Conservation (phyloP, 1,139 yeast species). For the Suhomyces guaymorum region DNA sequence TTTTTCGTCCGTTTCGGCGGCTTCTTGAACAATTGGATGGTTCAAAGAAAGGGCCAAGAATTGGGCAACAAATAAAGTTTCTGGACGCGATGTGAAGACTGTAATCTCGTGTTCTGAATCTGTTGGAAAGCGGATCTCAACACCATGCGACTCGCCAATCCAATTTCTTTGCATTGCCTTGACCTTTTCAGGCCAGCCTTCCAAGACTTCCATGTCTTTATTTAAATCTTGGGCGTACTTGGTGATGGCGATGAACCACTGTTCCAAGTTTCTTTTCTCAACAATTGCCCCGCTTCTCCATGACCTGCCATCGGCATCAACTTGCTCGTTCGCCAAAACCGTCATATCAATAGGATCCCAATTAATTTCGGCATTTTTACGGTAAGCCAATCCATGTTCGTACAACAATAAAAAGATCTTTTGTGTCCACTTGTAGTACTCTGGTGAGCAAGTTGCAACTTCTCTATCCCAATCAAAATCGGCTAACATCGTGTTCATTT, state of each 20-base stretch:
- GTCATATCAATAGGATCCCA: conserved; percentile 98
- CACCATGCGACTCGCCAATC: conserved; percentile 91
- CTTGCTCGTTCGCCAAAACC: conserved; percentile 95
- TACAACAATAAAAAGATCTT: conserved; percentile 71
- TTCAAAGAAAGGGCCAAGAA: conserved; percentile 74
- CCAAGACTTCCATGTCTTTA: conserved; percentile 58
- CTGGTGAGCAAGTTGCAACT: conserved; percentile 82
- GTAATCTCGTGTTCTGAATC: conserved; percentile 27
- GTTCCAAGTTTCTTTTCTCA: conserved; percentile 75
- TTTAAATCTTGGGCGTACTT: conserved; percentile 68
- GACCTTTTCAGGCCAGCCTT: conserved; percentile 86
- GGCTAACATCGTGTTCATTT: conserved; percentile 74
- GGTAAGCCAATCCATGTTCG: conserved; percentile 79
- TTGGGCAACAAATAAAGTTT: conserved; percentile 80
- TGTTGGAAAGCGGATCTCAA: conserved; percentile 55
- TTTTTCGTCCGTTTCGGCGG: conserved; percentile 35
- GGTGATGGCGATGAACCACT: conserved; percentile 93
- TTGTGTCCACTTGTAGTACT: conserved; percentile 91
- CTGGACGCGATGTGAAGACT: conserved; percentile 87
- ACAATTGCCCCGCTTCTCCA: conserved; percentile 98
- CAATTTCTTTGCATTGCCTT: conserved; percentile 89
- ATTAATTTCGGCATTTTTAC: conserved; percentile 83
- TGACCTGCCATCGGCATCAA: conserved; percentile 82
- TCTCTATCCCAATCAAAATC: conserved; percentile 96
- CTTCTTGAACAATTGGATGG: conserved; percentile 58